phyloP scores from a whole-genome alignment of 2,329 filamentous ascomycete species.

The Neophaeococcomyces mojaviensis region DNA sequence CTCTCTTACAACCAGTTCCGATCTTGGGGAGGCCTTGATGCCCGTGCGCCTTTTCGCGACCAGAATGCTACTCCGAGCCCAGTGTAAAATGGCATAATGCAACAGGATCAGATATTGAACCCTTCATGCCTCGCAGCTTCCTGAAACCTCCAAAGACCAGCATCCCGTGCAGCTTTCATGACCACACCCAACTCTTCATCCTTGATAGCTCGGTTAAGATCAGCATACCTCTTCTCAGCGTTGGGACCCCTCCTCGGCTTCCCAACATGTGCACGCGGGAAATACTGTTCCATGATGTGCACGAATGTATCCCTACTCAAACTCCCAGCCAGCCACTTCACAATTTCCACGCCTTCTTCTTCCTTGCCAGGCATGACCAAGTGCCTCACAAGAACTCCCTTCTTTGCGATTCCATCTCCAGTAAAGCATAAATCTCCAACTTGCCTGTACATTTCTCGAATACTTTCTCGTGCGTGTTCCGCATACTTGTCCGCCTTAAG shows the following conservation, averaged over 20 bases:
- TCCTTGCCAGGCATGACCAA: conserved; percentile 79
- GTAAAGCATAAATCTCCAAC: conserved; percentile 81
- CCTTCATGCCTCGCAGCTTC: conserved; percentile 54
- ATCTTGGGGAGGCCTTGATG: too few relatives aligned
- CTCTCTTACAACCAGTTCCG: conserved; percentile 1
- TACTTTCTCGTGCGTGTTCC: conserved; percentile 63
- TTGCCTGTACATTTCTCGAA: conserved; percentile 71
- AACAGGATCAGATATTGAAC: conserved; percentile 40
- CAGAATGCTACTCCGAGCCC: too few relatives aligned
- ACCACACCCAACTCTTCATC: conserved; percentile 60
- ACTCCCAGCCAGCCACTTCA: conserved; percentile 66
- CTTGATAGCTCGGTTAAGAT: conserved; percentile 67
- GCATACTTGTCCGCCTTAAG: conserved; percentile 74
- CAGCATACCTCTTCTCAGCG: conserved; percentile 52
- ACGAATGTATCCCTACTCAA: conserved; percentile 70
- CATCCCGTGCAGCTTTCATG: conserved; percentile 58
- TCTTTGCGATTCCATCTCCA: conserved; percentile 70
- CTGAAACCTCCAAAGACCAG: conserved; percentile 72
- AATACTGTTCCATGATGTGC: conserved; percentile 86
- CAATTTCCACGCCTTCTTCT: conserved; percentile 64
- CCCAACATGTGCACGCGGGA: conserved; percentile 71
- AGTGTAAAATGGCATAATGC: too few relatives aligned
- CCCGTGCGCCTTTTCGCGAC: too few relatives aligned
- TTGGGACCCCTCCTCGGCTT: conserved; percentile 47
- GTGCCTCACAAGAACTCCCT: conserved; percentile 67